Conservation (phyloP, 2,329 filamentous ascomycete species). For the Herpomyces periplanetae region DNA sequence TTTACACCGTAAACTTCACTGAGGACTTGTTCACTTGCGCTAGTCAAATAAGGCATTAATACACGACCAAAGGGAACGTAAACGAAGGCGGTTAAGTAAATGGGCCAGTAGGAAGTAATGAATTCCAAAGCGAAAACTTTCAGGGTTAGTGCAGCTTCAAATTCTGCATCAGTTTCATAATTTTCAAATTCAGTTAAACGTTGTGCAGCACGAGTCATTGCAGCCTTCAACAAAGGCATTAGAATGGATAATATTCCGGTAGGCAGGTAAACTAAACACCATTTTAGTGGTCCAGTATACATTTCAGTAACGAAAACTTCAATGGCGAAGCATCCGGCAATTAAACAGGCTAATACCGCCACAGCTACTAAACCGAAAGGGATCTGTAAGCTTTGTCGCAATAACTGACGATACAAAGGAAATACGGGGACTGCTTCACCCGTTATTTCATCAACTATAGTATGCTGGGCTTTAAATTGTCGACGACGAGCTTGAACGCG, state of each 20-base stretch:
- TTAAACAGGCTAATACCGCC: slow-evolving; percentile 32
- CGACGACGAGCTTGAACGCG: slow-evolving; percentile 34
- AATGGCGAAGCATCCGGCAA: slow-evolving; percentile 52
- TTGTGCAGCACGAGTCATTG: slow-evolving; percentile 37
- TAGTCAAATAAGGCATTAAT: slow-evolving; percentile 46
- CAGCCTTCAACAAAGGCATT: slow-evolving; percentile 32
- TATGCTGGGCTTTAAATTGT: slow-evolving; percentile 39
- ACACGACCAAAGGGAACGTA: slow-evolving; percentile 65
- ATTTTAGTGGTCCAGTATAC: slow-evolving; percentile 52
- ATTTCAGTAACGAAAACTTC: slow-evolving; percentile 88
- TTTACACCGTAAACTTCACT: slow-evolving; percentile 33
- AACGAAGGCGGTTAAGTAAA: slow-evolving; percentile 70
- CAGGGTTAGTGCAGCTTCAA: slow-evolving; percentile 44
- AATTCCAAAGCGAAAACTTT: slow-evolving; percentile 93
- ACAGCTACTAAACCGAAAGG: slow-evolving; percentile 44
- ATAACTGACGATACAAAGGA: slow-evolving; percentile 28
- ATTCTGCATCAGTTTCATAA: slow-evolving; percentile 49
- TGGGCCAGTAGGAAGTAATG: slow-evolving; percentile 66
- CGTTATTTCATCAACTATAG: slow-evolving; percentile 36
- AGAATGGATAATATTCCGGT: slow-evolving; percentile 49
- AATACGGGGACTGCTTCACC: slow-evolving; percentile 40
- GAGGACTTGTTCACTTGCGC: slow-evolving; percentile 36
- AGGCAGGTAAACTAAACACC: slow-evolving; percentile 31
- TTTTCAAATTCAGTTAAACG: slow-evolving; percentile 51
- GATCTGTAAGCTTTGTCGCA: slow-evolving; percentile 37